Conservation (phyloP, 345 rosid species). For the Crucihimalaya himalaica region DNA sequence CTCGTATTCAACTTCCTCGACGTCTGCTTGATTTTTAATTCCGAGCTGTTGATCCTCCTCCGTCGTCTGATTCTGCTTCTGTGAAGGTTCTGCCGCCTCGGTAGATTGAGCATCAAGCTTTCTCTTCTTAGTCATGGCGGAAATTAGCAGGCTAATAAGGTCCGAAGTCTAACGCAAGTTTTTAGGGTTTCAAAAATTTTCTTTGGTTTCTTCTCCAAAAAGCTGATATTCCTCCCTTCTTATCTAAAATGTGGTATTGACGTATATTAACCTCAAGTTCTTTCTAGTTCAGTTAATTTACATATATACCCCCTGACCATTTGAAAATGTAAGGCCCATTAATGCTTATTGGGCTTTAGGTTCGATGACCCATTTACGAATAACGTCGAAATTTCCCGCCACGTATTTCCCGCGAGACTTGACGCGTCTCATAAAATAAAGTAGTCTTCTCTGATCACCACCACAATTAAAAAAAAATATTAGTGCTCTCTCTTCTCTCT, state of each 20-base stretch:
- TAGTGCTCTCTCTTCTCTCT: no score
- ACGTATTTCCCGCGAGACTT: conserved; percentile 28
- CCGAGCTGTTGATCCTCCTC: conserved; percentile 25
- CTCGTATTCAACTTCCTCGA: conserved; percentile 38
- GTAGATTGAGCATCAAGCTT: conserved; percentile 49
- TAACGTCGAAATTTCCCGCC: conserved; percentile 27
- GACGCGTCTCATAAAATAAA: neutral
- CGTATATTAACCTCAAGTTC: conserved; percentile 20
- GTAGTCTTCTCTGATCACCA: neutral
- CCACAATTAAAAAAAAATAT: no score
- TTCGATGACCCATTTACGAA: conserved; percentile 12
- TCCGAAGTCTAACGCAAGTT: neutral
- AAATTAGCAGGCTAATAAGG: neutral
- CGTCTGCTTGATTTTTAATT: conserved; percentile 32
- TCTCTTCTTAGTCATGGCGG: conserved; percentile 66
- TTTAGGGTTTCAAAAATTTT: conserved; percentile 39
- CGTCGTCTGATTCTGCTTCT: conserved; percentile 29
- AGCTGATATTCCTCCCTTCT: conserved; percentile 4
- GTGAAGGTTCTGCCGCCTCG: conserved; percentile 31
- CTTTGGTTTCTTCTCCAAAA: conserved; percentile 6
- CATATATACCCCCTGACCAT: neutral
- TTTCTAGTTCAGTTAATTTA: neutral
- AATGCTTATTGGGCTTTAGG: neutral
- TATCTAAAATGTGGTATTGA: conserved; percentile 15
- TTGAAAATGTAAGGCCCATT: conserved; percentile 1